These are phyloP conservation scores for Cystobasidiaceae sp. DNA, from an alignment of 1,284 basidiomycete genomes.

Conservation along the genomic window DNA sequence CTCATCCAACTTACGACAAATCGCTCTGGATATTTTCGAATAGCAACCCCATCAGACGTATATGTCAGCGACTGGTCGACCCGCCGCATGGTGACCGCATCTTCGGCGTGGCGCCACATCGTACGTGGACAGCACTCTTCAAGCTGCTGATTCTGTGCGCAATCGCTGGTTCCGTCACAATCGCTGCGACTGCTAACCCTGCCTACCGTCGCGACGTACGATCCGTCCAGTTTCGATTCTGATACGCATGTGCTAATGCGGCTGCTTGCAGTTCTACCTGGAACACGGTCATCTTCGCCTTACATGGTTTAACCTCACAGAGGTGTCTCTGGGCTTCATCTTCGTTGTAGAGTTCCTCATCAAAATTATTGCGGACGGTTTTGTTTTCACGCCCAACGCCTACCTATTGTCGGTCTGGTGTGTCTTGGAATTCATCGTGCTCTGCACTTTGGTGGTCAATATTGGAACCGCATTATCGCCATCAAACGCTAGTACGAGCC, in stretches of 20 bases:
- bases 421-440: slow-evolving; percentile 79
- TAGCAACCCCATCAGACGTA: slow-evolving; percentile 64
- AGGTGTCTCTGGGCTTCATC: slow-evolving; percentile 66
- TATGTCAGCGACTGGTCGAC: slow-evolving; percentile 78
- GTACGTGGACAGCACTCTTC: slow-evolving; percentile 63
- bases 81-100: slow-evolving; percentile 62
- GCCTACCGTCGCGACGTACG: slow-evolving; percentile 62
- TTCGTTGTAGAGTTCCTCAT: slow-evolving; percentile 81
- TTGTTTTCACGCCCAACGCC: slow-evolving; percentile 87
- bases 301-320: slow-evolving; percentile 85
- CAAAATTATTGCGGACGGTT: slow-evolving; percentile 87
- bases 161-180: slow-evolving; percentile 76
- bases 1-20: slow-evolving; percentile 85
- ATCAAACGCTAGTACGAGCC: slow-evolving; percentile 66
- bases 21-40: slow-evolving; percentile 87
- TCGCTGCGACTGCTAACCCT: slow-evolving; percentile 81
- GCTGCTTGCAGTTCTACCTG: slow-evolving; percentile 54
- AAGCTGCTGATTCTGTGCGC: slow-evolving; percentile 68
- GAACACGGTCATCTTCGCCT: slow-evolving; percentile 58
- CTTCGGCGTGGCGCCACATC: slow-evolving; percentile 41
- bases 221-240: background rate
- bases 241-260: background rate
- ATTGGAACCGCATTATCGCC: slow-evolving; percentile 70
- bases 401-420: slow-evolving; percentile 93
- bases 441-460: slow-evolving; percentile 76